Conservation (phyloP, 192 early-diverging fungal species). For the Mortierella alpina region DNA sequence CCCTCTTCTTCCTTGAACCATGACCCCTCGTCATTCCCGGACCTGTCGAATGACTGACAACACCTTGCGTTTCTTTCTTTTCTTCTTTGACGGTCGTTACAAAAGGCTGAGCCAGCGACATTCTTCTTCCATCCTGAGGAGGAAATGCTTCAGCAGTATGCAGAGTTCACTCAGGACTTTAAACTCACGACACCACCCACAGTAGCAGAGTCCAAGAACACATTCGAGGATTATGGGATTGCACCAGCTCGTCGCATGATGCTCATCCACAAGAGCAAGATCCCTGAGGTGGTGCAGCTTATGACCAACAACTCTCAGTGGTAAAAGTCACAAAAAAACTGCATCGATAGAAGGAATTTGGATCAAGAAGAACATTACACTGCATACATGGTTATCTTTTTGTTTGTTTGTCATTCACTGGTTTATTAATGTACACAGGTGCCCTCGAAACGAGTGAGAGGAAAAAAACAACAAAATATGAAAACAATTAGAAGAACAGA, state of each 20-base stretch:
- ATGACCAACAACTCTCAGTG: conserved; percentile 58
- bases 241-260: conserved; percentile 76
- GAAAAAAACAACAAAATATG: too few species aligned
- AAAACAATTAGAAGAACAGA: too few species aligned
- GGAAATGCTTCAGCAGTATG: conserved; percentile 86
- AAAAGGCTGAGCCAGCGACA: conserved; percentile 53
- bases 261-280: conserved; percentile 67
- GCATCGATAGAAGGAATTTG: not conserved
- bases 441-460: too few species aligned
- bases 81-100: not conserved
- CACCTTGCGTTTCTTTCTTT: not conserved
- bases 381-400: too few species aligned
- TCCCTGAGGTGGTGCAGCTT: conserved; percentile 61
- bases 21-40: not conserved
- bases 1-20: not conserved
- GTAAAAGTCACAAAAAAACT: not conserved
- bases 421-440: too few species aligned
- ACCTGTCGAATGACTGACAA: not conserved
- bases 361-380: not conserved
- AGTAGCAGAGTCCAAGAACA: conserved; percentile 78
- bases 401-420: too few species aligned
- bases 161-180: conserved; percentile 82
- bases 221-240: conserved; percentile 90
- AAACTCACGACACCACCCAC: conserved; percentile 77
- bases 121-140: conserved; percentile 94